Evolutionary conservation across 768 basidiomycete genomes (phyloP).

Genomic region (Holtermanniella nyarrowii): DNA sequence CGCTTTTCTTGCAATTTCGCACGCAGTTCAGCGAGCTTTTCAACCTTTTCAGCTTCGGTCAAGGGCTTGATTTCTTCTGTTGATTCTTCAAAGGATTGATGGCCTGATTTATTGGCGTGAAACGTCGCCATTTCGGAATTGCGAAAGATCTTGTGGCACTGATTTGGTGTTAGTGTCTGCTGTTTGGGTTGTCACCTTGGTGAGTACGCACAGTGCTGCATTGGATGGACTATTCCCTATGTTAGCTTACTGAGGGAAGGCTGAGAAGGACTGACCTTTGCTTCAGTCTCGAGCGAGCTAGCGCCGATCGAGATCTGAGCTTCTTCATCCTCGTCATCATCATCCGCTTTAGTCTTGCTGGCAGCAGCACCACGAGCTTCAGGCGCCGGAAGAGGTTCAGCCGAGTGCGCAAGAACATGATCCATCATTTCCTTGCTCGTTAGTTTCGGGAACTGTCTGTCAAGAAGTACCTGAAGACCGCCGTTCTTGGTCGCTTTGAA

Average conservation of each 20-base stretch:
- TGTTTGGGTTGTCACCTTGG: background rate
- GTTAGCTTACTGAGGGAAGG: conserved; percentile 24
- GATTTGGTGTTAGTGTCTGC: conserved; percentile 32
- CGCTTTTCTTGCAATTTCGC: conserved; percentile 73
- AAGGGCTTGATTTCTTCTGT: conserved; percentile 93
- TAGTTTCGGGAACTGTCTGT: too few relatives aligned
- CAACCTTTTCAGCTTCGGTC: conserved; percentile 84
- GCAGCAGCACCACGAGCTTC: conserved; percentile 23
- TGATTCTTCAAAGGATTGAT: conserved; percentile 91
- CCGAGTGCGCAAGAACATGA: conserved; percentile 69
- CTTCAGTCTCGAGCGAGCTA: conserved; percentile 24
- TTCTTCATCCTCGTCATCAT: conserved; percentile 58
- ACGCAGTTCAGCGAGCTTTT: conserved; percentile 67
- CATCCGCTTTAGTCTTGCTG: conserved; percentile 49
- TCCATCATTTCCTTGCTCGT: conserved; percentile 58
- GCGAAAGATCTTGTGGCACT: conserved; percentile 76
- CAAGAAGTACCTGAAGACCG: conserved; percentile 69
- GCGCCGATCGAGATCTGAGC: conserved; percentile 42
- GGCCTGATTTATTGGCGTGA: conserved; percentile 90
- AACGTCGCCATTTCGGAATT: conserved; percentile 81
- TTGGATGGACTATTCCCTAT: background rate
- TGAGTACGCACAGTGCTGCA: background rate
- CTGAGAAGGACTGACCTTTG: conserved; percentile 41
- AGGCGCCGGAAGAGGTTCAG: conserved; percentile 55
- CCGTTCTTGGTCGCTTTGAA: conserved; percentile 69